Evolutionary conservation across 305 asterid species (phyloP).

Genomic region (Andrographis paniculata): DNA sequence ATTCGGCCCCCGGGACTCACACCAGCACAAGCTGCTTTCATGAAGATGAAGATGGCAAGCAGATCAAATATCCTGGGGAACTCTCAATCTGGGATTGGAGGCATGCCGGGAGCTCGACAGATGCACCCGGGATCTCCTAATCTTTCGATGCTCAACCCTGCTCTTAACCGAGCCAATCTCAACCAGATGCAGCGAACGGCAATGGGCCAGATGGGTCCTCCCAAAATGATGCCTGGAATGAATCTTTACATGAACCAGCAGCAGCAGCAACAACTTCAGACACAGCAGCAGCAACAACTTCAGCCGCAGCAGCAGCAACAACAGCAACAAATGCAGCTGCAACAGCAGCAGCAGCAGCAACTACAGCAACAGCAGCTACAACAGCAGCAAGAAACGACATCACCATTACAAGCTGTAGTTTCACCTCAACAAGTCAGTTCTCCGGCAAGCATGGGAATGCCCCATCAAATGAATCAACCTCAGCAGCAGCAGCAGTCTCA

Average conservation of each 20-base stretch:
- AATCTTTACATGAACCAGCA: conserved; percentile 64
- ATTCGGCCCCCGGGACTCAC: conserved; percentile 43
- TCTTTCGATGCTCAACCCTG: conserved; percentile 56
- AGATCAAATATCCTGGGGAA: conserved; percentile 45
- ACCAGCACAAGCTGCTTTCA: conserved; percentile 33
- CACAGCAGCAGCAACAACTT: conserved; percentile 25
- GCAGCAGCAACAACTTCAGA: conserved; percentile 34
- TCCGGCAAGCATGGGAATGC: conserved; percentile 62
- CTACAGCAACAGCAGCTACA: conserved; percentile 20
- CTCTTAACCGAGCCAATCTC: conserved; percentile 57
- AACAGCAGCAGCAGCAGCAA: conserved; percentile 18
- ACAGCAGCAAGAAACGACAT: conserved; percentile 54
- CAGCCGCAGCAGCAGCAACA: conserved; percentile 27
- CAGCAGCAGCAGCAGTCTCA: conserved; percentile 20
- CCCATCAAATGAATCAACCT: conserved; percentile 57
- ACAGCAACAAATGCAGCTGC: conserved; percentile 24
- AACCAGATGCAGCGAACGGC: conserved; percentile 62
- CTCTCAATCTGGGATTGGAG: conserved; percentile 48
- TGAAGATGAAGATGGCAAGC: conserved; percentile 42
- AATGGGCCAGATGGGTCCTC: conserved; percentile 86
- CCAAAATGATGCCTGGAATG: conserved; percentile 62
- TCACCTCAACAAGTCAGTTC: conserved; percentile 82
- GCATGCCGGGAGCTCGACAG: conserved; percentile 62
- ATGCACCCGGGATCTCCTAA: conserved; percentile 56
- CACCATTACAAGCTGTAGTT: conserved; percentile 63